Evolutionary conservation across 2,329 filamentous ascomycete species (phyloP).

Genomic region (Cadophora sp.): DNA sequence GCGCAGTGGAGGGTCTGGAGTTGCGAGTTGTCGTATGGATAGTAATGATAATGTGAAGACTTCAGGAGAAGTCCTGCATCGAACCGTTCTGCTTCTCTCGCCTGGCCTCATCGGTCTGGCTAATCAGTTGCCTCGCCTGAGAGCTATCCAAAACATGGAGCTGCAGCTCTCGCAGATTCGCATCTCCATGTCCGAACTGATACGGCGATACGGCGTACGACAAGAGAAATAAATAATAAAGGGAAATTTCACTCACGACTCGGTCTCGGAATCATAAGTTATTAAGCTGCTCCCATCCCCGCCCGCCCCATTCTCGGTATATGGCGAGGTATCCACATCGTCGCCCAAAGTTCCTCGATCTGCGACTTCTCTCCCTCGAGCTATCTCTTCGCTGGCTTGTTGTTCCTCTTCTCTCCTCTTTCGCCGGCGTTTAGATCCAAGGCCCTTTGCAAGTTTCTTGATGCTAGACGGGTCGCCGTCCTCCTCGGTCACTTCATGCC

Average conservation of each 20-base stretch:
- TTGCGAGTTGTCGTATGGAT: background rate
- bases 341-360: constrained; percentile 43
- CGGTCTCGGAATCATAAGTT: constrained; percentile 43
- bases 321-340: constrained; percentile 23
- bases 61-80: constrained; percentile 27
- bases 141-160: constrained; percentile 9
- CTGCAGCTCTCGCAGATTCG: constrained; percentile 7
- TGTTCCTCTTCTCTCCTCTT: constrained; percentile 53
- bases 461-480: constrained; percentile 46
- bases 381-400: constrained; percentile 45
- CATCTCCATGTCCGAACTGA: background rate
- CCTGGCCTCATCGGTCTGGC: background rate
- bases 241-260: constrained; percentile 42
- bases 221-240: constrained; percentile 12
- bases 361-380: constrained; percentile 42
- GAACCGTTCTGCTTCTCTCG: background rate
- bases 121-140: constrained; percentile 18
- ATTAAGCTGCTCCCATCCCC: constrained; percentile 40
- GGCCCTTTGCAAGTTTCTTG: constrained; percentile 59
- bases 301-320: constrained; percentile 4
- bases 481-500: constrained; percentile 30
- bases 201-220: background rate
- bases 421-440: constrained; percentile 56
- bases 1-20: background rate
- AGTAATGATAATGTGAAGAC: background rate